Evolutionary conservation across 805 yeast species (phyloP).

Genomic region (Metschnikowia gruessii): DNA sequence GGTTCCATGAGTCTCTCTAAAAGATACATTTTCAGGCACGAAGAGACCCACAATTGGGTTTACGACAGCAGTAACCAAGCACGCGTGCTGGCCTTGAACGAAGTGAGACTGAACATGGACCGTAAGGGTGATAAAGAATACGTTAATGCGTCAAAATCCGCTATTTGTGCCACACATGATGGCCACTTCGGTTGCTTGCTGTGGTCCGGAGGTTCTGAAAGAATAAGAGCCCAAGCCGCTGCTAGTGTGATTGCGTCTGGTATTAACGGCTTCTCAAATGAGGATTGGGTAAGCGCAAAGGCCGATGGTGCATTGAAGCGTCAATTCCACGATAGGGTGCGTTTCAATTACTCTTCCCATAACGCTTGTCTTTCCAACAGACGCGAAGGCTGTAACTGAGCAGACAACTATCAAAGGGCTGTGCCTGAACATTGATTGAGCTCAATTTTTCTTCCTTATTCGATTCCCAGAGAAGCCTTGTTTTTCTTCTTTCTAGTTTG

Average conservation of each 20-base stretch:
- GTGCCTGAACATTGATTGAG: too few relatives aligned
- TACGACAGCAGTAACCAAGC: constrained; percentile 2
- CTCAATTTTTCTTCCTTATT: too few relatives aligned
- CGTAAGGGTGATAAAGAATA: not conserved
- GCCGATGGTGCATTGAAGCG: not conserved
- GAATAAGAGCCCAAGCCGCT: not conserved
- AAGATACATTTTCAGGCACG: not conserved
- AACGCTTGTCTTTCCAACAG: constrained; percentile 7
- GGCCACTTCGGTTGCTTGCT: constrained; percentile 5
- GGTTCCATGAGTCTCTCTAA: not conserved
- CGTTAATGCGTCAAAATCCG: not conserved
- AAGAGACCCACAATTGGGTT: not conserved
- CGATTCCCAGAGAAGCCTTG: too few relatives aligned
- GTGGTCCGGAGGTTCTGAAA: constrained; percentile 4
- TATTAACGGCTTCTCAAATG: not conserved
- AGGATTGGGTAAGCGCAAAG: constrained; percentile 6
- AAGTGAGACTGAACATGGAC: not conserved
- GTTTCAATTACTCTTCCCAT: not conserved
- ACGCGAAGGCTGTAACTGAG: constrained; percentile 1
- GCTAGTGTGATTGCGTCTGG: constrained; percentile 1
- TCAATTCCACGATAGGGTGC: not conserved
- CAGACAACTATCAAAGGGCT: not conserved
- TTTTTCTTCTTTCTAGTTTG: too few relatives aligned
- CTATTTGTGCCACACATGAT: constrained; percentile 1
- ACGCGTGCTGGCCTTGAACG: constrained; percentile 3